Percentiles rank a stretch among this genome's conserved stretches.
These are phyloP conservation scores for Blastomyces percursus DNA, from an alignment of 2,329 filamentous ascomycete species.

Conservation along the genomic window DNA sequence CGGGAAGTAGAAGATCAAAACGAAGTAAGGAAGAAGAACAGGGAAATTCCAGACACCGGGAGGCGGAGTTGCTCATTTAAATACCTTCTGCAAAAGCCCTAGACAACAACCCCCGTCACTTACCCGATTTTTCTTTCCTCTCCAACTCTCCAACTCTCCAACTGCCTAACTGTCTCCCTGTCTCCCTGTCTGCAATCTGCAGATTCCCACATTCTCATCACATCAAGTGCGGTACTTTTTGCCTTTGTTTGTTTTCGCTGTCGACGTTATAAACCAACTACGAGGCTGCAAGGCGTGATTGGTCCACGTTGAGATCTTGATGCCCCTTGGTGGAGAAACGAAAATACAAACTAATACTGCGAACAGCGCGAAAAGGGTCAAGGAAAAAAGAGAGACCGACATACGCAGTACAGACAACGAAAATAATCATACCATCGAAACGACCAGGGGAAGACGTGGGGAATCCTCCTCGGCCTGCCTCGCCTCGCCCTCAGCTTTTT, in stretches of 20 bases:
- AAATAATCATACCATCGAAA: neutral
- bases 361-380: neutral
- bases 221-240: neutral
- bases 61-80: slow-evolving; percentile 8
- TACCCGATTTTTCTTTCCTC: neutral
- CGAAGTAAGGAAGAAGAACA: slow-evolving; percentile 7
- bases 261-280: neutral
- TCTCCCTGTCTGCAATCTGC: neutral
- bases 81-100: neutral
- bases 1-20: neutral
- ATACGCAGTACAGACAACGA: neutral
- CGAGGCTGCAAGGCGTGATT: neutral
- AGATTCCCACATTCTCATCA: slow-evolving; percentile 1
- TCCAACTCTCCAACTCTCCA: neutral
- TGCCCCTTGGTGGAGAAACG: neutral
- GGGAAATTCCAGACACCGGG: slow-evolving; percentile 8
- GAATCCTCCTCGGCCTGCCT: neutral
- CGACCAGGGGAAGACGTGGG: neutral
- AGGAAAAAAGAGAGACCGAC: no score
- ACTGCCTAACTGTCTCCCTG: neutral
- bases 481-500: neutral
- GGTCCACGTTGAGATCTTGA: slow-evolving; percentile 3
- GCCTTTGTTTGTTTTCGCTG: neutral
- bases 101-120: no score
- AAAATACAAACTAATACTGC: neutral